Base-by-base conservation (phyloP, 257 asterid genomes). In the Salvia miltiorrhiza region DNA sequence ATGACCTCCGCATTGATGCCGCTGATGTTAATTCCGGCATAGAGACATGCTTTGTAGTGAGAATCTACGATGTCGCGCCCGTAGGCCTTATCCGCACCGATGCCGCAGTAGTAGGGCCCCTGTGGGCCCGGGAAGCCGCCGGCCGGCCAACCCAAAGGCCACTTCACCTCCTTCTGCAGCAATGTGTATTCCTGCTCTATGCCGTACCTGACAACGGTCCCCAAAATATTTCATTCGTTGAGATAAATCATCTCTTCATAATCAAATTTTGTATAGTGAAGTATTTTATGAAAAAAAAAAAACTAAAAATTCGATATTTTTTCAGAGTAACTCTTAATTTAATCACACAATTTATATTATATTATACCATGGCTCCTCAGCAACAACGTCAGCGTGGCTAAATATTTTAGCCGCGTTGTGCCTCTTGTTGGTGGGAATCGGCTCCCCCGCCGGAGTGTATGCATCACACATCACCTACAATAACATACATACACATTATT, bases 41-140 rank as follows among this genome's bases (percentile, higher is more conserved):
- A 87, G 11, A 89, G 79, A 37, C 95, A 89, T 0, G 96, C 95
- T 58, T 89, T 89, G 67, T 89, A 89, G 45, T 89, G 96, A 19
- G 96, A 66, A 53, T 87, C 92, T 0, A 89, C 95, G 0, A 89
- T 77, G 50, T 89, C 95, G 9, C 96, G 92, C 3, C 96, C 96
- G 14, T 84, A 89, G 8, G 96, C 90, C 77, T 89, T 89, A 23
- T 87, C 96, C 1, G 88, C 96, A 7, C 96, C 96, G 35, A 79
- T 72, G 0, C 85, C 92, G 41, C 96, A 89, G 40, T 89, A 89
- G 81, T 89, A 89, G 5, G 96, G 96, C 64, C 96, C 96, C 96
- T 90, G 96, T 52, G 97, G 97, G 60, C 91, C 97, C 0, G 97
- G 97, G 78, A 23, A 87, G 17, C 97, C 97, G 19, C 95, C 95